Evolutionary conservation across 2,329 filamentous ascomycete genomes (phyloP), one percentile per base, ranked within the genome.

Genomic region (Coniochaeta sp.): DNA sequence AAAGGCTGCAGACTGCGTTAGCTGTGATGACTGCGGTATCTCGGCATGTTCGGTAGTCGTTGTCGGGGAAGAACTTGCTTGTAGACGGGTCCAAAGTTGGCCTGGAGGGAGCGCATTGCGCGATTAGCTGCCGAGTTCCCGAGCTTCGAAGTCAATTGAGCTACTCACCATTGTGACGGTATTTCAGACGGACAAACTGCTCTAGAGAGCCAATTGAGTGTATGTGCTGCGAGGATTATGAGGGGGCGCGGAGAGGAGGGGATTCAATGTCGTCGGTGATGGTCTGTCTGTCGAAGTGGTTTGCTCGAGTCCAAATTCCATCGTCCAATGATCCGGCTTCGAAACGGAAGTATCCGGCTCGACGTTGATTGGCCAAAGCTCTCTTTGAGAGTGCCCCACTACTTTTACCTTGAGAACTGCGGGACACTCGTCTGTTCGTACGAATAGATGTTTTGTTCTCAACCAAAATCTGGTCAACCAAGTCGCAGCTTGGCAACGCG

Each of bases 1-100:
- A 71, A 72, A 86, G 77, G 81, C 95, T 98, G 77, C 67, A 26
- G 7, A 5, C 22, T 24, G 67, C 17, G 63, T 69, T 66, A 69
- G 66, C 47, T 26, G 38, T 9, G 38, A n/a, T 40, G 2, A 52
- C 47, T 19, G 6, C 34, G n/a, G 11, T 38, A 38, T 26, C 22
- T 52, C 47, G 54, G 31, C 24, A 34, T 8, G 34, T 57, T 11
- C 26, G 12, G 54, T 6, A 22, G 59, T 33, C 59, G 50, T 16
- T 3, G 16, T 50, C 52, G 60, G 4, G 43, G 50, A 55, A 31
- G 59, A 58, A 66, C 65, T 59, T 64, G 64, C 65, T 65, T 66
- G 65, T 66, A 66, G 60, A 66, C 40, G 58, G 62, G 60, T 52
- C 58, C 55, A 19, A 44, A 43, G 11, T 40, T 17, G 22, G 56